Evolutionary conservation across 768 basidiomycete species (phyloP).

Genomic region (Coprinellus micaceus): DNA sequence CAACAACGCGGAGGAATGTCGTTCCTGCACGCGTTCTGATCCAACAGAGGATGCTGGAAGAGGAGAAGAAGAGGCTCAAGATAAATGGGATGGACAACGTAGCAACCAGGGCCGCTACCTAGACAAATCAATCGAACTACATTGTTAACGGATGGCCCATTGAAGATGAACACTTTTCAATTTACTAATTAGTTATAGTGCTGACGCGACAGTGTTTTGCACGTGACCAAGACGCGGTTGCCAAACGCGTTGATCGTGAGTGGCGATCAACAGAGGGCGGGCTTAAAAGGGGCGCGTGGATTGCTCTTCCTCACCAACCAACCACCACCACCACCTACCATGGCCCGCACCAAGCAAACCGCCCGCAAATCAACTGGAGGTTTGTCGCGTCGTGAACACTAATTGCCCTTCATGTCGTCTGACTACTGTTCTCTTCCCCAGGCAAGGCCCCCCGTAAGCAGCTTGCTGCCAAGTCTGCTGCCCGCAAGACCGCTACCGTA

Average conservation of each 20-base stretch:
- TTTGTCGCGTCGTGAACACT: conserved; percentile 20
- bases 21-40: conserved; percentile 42
- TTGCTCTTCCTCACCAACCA: conserved; percentile 22
- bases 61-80: conserved; percentile 41
- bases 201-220: conserved; percentile 11
- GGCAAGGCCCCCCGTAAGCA: conserved; percentile 61
- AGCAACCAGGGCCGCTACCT: background rate
- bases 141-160: too few relatives aligned
- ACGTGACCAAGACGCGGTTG: conserved; percentile 22
- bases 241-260: conserved; percentile 13
- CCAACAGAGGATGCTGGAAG: conserved; percentile 47
- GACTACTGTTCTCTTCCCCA: conserved; percentile 16
- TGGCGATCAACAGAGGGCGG: too few relatives aligned
- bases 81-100: conserved; percentile 5
- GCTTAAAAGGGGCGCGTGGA: too few relatives aligned
- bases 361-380: conserved; percentile 77
- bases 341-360: conserved; percentile 77
- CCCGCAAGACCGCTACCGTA: conserved; percentile 53
- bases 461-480: conserved; percentile 56
- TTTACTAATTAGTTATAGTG: too few relatives aligned
- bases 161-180: too few relatives aligned
- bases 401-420: background rate
- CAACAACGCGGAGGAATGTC: conserved; percentile 44
- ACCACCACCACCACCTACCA: conserved; percentile 29
- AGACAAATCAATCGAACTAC: too few relatives aligned